Evolutionary conservation across 805 yeast genomes (phyloP).

Genomic region (Monosporozyma aerobia): DNA sequence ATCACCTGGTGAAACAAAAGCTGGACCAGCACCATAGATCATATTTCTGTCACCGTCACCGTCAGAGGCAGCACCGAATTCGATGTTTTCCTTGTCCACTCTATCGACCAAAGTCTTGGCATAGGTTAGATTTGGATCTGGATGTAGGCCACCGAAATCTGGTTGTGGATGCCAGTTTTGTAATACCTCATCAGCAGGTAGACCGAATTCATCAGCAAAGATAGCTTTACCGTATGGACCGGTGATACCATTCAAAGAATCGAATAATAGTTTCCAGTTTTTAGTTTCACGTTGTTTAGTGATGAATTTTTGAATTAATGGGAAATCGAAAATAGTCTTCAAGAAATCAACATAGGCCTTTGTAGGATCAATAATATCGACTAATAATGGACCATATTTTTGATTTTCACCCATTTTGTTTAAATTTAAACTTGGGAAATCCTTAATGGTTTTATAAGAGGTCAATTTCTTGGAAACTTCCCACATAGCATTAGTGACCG

Average conservation of each 20-base stretch:
- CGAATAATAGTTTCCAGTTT: slow-evolving; percentile 71
- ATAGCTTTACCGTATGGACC: slow-evolving; percentile 90
- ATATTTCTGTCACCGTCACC: slow-evolving; percentile 99
- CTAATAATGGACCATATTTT: slow-evolving; percentile 49
- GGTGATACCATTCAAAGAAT: slow-evolving; percentile 89
- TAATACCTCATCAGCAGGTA: slow-evolving; percentile 51
- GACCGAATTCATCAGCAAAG: slow-evolving; percentile 75
- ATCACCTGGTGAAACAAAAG: slow-evolving; percentile 97
- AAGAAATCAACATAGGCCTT: slow-evolving; percentile 68
- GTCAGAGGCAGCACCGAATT: slow-evolving; percentile 98
- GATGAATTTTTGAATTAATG: slow-evolving; percentile 65
- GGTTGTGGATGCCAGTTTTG: slow-evolving; percentile 76
- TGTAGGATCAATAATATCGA: slow-evolving; percentile 80
- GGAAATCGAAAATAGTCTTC: slow-evolving; percentile 82
- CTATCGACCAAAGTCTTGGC: slow-evolving; percentile 77
- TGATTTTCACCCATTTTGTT: slow-evolving; percentile 41
- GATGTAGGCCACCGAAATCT: slow-evolving; percentile 96
- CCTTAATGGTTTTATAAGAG: slow-evolving; percentile 48
- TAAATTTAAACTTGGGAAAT: slow-evolving; percentile 60
- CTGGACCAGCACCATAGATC: slow-evolving; percentile 84
- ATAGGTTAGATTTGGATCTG: slow-evolving; percentile 94
- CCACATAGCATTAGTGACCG: slow-evolving; percentile 81
- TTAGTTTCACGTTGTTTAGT: slow-evolving; percentile 37
- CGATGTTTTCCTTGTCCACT: slow-evolving; percentile 74
- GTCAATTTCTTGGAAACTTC: slow-evolving; percentile 53